Percentiles rank a stretch among this genome's conserved stretches.
phyloP scores from a whole-genome alignment of 176 grass and related monocot species.

The barley (Hordeum vulgare) region MorexV3_pseudomolecules_assembly NC_058519.1:352567065-352567564 shows the following conservation, averaged over 20 bases:
- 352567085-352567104: conserved; percentile 62
- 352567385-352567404: conserved; percentile 68
- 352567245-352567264: conserved; percentile 92
- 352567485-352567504: conserved; percentile 85
- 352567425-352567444: conserved; percentile 86
- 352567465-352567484: conserved; percentile 97
- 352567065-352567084: conserved; percentile 73
- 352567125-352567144: conserved; percentile 74
- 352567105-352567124: conserved; percentile 88
- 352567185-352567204: conserved; percentile 70
- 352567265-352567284: conserved; percentile 80
- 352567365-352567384: conserved; percentile 82
- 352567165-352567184: conserved; percentile 79
- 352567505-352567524: conserved; percentile 91
- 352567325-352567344: conserved; percentile 86
- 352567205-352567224: conserved; percentile 91
- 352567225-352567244: conserved; percentile 94
- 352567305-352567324: conserved; percentile 96
- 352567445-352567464: conserved; percentile 91
- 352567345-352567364: conserved; percentile 40
- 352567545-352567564: conserved; percentile 87
- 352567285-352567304: conserved; percentile 89
- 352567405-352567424: conserved; percentile 90
- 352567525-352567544: conserved; percentile 82
- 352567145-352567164: conserved; percentile 73